phyloP scores from a whole-genome alignment of 2,329 filamentous ascomycete species.

The Fusarium sacchari region DNA sequence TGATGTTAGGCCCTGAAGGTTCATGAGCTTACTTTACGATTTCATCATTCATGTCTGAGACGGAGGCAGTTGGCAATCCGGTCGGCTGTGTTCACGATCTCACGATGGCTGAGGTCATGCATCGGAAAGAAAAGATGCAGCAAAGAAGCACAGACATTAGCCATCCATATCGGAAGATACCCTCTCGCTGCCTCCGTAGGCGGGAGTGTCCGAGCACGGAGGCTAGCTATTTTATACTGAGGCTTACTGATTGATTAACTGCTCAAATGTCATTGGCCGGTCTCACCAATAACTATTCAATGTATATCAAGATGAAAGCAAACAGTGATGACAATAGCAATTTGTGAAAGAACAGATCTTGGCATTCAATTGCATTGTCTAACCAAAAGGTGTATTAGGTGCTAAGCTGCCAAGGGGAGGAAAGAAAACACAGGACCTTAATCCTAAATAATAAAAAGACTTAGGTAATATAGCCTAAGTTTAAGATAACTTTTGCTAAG shows the following conservation, averaged over 20 bases:
- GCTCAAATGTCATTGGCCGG: slow-evolving; percentile 27
- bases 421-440: too few relatives aligned
- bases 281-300: neutral
- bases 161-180: slow-evolving; percentile 6
- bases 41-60: slow-evolving; percentile 23
- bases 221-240: slow-evolving; percentile 16
- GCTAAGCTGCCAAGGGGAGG: too few relatives aligned
- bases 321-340: neutral
- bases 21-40: slow-evolving; percentile 27
- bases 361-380: slow-evolving; percentile 11
- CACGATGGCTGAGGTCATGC: neutral
- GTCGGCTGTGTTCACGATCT: slow-evolving; percentile 1
- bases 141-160: neutral
- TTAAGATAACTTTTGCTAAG: too few relatives aligned
- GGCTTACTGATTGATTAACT: slow-evolving; percentile 43
- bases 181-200: slow-evolving; percentile 26
- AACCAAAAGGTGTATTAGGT: slow-evolving; percentile 14
- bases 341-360: neutral
- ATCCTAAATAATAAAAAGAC: too few relatives aligned
- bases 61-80: slow-evolving; percentile 30
- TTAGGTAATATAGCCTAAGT: too few relatives aligned
- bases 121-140: neutral
- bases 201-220: slow-evolving; percentile 33
- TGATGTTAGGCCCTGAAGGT: neutral
- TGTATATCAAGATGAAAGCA: neutral